Percentiles rank a stretch among this genome's conserved stretches.
These are phyloP conservation scores for Endothia cerciana DNA, from an alignment of 2,329 filamentous ascomycete genomes.

Conservation along the genomic window DNA sequence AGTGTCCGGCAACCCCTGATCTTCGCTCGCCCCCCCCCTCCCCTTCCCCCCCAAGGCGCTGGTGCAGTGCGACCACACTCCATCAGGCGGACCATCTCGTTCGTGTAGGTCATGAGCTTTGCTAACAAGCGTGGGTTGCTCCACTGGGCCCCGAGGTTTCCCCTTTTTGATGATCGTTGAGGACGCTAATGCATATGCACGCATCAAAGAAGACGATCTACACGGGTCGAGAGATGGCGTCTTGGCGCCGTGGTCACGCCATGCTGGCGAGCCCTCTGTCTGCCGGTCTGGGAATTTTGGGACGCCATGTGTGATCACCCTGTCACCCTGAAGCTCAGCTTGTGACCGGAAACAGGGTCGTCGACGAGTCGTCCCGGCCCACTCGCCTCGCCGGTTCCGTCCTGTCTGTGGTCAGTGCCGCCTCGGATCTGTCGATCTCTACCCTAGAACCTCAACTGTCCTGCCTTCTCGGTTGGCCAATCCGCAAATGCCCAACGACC, in stretches of 20 bases:
- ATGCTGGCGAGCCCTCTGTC: background rate
- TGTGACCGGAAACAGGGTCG: slow-evolving; percentile 25
- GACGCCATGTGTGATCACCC: slow-evolving; percentile 24
- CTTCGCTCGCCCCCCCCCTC: too few relatives aligned
- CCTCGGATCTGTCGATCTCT: slow-evolving; percentile 27
- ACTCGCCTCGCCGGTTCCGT: slow-evolving; percentile 3
- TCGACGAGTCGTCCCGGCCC: slow-evolving; percentile 12
- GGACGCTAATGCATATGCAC: background rate
- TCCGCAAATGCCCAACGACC: slow-evolving; percentile 7
- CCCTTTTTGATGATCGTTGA: too few relatives aligned
- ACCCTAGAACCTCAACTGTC: slow-evolving; percentile 21
- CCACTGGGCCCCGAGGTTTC: too few relatives aligned
- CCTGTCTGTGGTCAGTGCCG: slow-evolving; percentile 17
- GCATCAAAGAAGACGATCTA: background rate
- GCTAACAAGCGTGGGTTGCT: too few relatives aligned
- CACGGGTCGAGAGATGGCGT: background rate
- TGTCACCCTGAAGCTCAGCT: slow-evolving; percentile 21
- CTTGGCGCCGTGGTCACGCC: slow-evolving; percentile 15
- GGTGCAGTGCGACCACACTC: background rate
- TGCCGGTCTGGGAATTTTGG: background rate
- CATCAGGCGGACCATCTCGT: background rate
- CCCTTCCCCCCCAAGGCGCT: background rate
- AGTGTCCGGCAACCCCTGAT: too few relatives aligned
- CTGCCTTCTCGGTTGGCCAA: slow-evolving; percentile 12
- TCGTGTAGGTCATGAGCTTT: background rate